These are phyloP conservation scores for Mariannaea elegans DNA, from an alignment of 2,329 filamentous ascomycete genomes.

Conservation along the genomic window DNA sequence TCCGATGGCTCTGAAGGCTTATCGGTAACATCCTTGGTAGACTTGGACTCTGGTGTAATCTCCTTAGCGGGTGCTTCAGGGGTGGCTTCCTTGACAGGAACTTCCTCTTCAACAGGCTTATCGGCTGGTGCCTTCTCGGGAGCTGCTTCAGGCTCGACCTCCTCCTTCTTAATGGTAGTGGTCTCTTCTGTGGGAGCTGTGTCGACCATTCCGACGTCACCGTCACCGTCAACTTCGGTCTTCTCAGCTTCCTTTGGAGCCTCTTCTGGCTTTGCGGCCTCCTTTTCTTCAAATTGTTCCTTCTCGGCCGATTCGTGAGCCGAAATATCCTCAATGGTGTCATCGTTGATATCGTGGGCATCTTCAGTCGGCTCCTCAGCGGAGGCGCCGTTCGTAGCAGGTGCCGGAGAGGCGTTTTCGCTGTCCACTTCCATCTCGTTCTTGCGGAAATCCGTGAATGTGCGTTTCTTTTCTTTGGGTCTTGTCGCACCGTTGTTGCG, in stretches of 20 bases:
- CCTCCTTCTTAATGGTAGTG: constrained; percentile 37
- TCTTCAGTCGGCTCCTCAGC: constrained; percentile 43
- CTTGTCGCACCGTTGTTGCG: constrained; percentile 75
- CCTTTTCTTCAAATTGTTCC: constrained; percentile 49
- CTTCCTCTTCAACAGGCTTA: constrained; percentile 30
- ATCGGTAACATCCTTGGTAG: constrained; percentile 29
- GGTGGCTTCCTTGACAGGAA: constrained; percentile 19
- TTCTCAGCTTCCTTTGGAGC: constrained; percentile 26
- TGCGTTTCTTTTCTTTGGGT: constrained; percentile 57
- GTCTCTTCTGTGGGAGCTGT: constrained; percentile 38
- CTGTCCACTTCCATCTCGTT: constrained; percentile 50
- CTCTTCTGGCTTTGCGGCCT: constrained; percentile 32
- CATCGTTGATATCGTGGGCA: constrained; percentile 49
- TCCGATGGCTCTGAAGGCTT: constrained; percentile 25
- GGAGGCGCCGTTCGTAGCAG: constrained; percentile 44
- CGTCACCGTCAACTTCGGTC: constrained; percentile 55
- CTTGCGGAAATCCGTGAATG: constrained; percentile 62
- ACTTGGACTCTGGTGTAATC: constrained; percentile 25
- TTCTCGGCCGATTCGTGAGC: constrained; percentile 39
- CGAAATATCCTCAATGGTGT: constrained; percentile 56
- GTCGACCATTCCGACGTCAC: constrained; percentile 61
- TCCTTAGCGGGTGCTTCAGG: constrained; percentile 25
- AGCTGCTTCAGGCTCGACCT: constrained; percentile 33
- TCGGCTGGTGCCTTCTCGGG: constrained; percentile 25
- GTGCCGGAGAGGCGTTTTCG: constrained; percentile 48